These are phyloP conservation scores for Capsaspora owczarzaki DNA, from an alignment of 78 protist species.

Conservation along the genomic window DNA sequence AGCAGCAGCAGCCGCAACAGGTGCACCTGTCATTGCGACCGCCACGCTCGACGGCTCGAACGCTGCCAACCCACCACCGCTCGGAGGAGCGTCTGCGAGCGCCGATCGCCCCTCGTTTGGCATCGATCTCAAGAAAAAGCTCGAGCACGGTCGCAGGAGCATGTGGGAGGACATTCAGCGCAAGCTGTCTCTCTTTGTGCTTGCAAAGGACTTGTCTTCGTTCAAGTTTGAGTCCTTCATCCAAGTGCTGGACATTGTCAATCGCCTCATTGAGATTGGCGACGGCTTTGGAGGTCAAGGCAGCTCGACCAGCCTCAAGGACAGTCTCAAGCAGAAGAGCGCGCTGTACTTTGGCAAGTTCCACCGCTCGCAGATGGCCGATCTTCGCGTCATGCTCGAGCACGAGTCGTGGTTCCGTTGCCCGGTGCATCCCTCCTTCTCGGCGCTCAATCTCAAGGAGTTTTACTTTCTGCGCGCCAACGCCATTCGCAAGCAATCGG, in stretches of 20 bases:
- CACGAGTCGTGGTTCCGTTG: constrained; percentile 9
- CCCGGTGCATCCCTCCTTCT: not conserved
- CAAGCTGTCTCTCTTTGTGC: not conserved
- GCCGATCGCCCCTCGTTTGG: no score
- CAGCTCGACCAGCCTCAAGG: not conserved
- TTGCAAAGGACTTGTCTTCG: not conserved
- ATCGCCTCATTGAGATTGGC: not conserved
- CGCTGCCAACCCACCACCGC: no score
- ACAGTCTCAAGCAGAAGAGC: not conserved
- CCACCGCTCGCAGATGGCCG: constrained; percentile 8
- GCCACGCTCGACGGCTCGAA: no score
- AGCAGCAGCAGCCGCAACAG: no score
- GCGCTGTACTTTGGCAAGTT: not conserved
- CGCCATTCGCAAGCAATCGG: not conserved
- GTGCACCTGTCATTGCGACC: no score
- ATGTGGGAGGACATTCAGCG: constrained; percentile 8
- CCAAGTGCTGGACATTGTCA: not conserved
- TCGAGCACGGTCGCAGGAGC: not conserved
- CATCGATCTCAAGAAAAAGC: not conserved
- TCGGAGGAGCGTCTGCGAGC: no score
- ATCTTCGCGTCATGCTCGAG: constrained; percentile 1
- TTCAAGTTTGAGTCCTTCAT: constrained; percentile 1
- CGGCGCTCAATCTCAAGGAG: not conserved
- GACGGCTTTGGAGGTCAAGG: not conserved
- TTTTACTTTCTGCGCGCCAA: not conserved